Conservation (phyloP, 2,329 filamentous ascomycete genomes). For the Colletotrichum musae region DNA sequence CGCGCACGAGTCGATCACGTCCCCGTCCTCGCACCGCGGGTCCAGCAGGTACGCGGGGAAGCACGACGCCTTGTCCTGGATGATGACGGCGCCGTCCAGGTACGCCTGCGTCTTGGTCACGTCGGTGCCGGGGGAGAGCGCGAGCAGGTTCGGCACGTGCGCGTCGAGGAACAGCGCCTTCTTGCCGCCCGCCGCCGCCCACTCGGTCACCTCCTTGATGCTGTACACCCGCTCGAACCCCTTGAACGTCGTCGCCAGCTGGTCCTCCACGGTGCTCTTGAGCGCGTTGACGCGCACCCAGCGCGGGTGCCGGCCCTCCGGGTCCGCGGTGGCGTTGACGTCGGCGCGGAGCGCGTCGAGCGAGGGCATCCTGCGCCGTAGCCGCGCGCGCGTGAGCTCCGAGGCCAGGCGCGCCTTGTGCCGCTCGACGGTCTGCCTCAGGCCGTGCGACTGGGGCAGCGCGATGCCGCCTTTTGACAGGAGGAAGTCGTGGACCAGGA, state of each 20-base stretch:
- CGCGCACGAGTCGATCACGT: slow-evolving; percentile 92
- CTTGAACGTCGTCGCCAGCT: slow-evolving; percentile 82
- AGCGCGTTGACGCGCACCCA: slow-evolving; percentile 93
- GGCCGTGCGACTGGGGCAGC: slow-evolving; percentile 82
- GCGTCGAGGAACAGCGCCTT: slow-evolving; percentile 80
- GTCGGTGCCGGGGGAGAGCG: slow-evolving; percentile 79
- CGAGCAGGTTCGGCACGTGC: slow-evolving; percentile 87
- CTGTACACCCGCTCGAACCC: slow-evolving; percentile 70
- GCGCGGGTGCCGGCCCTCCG: slow-evolving; percentile 78
- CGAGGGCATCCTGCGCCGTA: slow-evolving; percentile 79
- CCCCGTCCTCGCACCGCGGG: slow-evolving; percentile 75
- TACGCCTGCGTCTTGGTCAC: slow-evolving; percentile 83
- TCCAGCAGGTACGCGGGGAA: slow-evolving; percentile 93
- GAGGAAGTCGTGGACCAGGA: slow-evolving; percentile 89
- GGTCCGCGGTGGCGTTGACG: slow-evolving; percentile 66
- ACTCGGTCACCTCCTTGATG: slow-evolving; percentile 69
- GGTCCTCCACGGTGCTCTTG: slow-evolving; percentile 77
- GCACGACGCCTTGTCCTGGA: slow-evolving; percentile 97
- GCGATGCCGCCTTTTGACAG: slow-evolving; percentile 87
- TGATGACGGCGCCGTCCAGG: slow-evolving; percentile 81
- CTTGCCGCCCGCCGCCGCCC: slow-evolving; percentile 42
- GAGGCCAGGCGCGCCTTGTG: slow-evolving; percentile 86
- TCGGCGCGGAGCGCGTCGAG: slow-evolving; percentile 75
- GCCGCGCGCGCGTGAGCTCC: slow-evolving; percentile 84
- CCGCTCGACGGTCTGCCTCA: slow-evolving; percentile 81